Evolutionary conservation across 768 basidiomycete species (phyloP).

Genomic region (Suillus sp.): DNA sequence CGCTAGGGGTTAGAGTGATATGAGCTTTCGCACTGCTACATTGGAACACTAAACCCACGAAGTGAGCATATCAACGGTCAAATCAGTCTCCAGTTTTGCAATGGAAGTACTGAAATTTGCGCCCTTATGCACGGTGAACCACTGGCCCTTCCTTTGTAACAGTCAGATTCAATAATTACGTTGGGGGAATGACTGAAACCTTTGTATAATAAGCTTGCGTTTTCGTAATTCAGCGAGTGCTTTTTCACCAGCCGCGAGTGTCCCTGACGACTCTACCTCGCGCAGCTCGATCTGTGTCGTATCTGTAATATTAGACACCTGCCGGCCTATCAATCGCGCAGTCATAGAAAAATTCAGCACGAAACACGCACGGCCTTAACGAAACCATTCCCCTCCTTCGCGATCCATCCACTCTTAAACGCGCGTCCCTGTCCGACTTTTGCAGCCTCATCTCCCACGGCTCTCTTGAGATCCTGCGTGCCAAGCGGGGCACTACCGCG

Average conservation of each 20-base stretch:
- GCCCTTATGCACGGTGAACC: constrained; percentile 90
- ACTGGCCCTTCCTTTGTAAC: constrained; percentile 81
- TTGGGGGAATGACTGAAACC: constrained; percentile 43
- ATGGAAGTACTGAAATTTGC: constrained; percentile 85
- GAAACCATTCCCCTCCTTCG: constrained; percentile 85
- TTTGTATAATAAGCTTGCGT: constrained; percentile 84
- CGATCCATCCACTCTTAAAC: constrained; percentile 97
- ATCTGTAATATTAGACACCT: constrained; percentile 73
- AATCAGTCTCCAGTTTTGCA: constrained; percentile 92
- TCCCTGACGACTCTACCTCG: constrained; percentile 73
- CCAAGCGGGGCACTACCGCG: constrained; percentile 74
- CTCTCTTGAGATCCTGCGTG: constrained; percentile 66
- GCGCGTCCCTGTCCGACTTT: constrained; percentile 95
- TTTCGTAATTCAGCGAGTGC: constrained; percentile 85
- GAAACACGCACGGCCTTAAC: constrained; percentile 72
- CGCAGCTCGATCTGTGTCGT: constrained; percentile 71
- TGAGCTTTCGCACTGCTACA: neutral
- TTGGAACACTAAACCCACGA: constrained; percentile 57
- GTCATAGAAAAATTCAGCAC: neutral
- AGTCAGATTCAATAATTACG: constrained; percentile 11
- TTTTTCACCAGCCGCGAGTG: constrained; percentile 76
- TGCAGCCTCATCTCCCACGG: constrained; percentile 83
- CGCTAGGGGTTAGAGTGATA: constrained; percentile 48
- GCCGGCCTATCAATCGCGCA: constrained; percentile 13
- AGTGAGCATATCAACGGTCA: constrained; percentile 92